A percentile compares a stretch with the other conserved stretches of the same genome.
Evolutionary conservation across 306 rosid genomes (phyloP).

Genomic region (Corylus avellana): DNA sequence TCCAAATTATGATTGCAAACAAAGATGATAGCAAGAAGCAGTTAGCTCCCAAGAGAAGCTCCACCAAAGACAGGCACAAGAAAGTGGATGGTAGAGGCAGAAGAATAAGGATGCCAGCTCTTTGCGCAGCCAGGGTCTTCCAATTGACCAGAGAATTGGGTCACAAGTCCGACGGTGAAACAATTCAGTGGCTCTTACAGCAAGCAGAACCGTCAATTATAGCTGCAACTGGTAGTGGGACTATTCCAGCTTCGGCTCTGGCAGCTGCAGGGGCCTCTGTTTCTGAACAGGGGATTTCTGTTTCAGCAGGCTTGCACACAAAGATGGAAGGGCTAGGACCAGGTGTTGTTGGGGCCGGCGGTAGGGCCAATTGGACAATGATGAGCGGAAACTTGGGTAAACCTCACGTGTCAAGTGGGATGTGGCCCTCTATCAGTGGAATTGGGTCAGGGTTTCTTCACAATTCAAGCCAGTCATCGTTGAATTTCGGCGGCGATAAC

Average conservation of each 20-base stretch:
- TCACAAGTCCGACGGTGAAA: constrained; percentile 52
- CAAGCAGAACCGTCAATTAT: constrained; percentile 60
- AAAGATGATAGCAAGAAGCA: constrained; percentile 45
- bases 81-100: constrained; percentile 62
- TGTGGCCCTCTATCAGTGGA: constrained; percentile 41
- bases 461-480: constrained; percentile 25
- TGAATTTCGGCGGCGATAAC: constrained; percentile 29
- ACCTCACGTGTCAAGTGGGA: constrained; percentile 36
- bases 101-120: constrained; percentile 63
- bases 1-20: constrained; percentile 35
- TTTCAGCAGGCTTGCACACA: constrained; percentile 35
- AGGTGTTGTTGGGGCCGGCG: constrained; percentile 15
- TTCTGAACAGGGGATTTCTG: constrained; percentile 47
- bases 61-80: constrained; percentile 58
- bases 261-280: constrained; percentile 38
- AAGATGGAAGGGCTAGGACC: constrained; percentile 33
- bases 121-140: constrained; percentile 60
- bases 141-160: constrained; percentile 55
- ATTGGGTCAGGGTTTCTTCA: constrained; percentile 41
- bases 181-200: constrained; percentile 59
- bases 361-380: constrained; percentile 42
- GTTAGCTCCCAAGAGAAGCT: constrained; percentile 44
- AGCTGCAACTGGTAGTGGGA: constrained; percentile 55
- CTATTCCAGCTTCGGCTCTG: constrained; percentile 46
- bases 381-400: constrained; percentile 39